Base-by-base conservation (phyloP, 176 grass and related monocot genomes). In the Zea luxurians region DNA sequence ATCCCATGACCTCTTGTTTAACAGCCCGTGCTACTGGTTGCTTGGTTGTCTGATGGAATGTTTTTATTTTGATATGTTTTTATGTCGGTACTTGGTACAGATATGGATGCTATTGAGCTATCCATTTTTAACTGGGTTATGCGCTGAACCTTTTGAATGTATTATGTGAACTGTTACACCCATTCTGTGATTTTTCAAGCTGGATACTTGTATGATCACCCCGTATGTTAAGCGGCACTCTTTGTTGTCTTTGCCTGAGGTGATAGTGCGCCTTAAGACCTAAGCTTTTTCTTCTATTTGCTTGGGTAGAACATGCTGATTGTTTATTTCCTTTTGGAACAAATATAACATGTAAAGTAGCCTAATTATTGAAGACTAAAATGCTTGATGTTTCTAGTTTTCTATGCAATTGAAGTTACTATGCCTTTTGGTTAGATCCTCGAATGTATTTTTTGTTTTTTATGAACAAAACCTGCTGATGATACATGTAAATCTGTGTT, bases 201-300 rank as follows among this genome's bases (percentile, higher is more conserved):
- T 34, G 18, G 7, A 71, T n/a, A 27, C 43, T 66, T 40, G 21
- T 66, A 27, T 10, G 42, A 76, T 21, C 40, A 76, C 49, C 74
- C 53, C 2, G 53, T 35, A 5, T 1, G 47, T 18, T 47, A 78
- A 55, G n/a, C 20, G 7, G 2, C 18, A 46, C 17, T 78, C 37
- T 77, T 9, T 8, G 17, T 61, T 63, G 58, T 44, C 12, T 77
- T 67, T 76, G 36, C 10, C 10, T 80, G 62, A 80, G 53, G 69
- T 62, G 16, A 74, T 16, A 36, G 21, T 76, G 45, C 61, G 53
- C 46, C 17, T 76, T 53, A 18, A 6, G 16, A 16, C 52, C 18
- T 70, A 70, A 70, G 20, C 36, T 75, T 9, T 15, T 36, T 36
- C 10, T 49, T 66, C 46, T 49, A 21, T 42, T 40, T 81, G 35